Percentiles rank a stretch among this genome's conserved stretches.
These are phyloP conservation scores for Aureobasidium sp. DNA, from an alignment of 2,329 filamentous ascomycete genomes.

Conservation along the genomic window DNA sequence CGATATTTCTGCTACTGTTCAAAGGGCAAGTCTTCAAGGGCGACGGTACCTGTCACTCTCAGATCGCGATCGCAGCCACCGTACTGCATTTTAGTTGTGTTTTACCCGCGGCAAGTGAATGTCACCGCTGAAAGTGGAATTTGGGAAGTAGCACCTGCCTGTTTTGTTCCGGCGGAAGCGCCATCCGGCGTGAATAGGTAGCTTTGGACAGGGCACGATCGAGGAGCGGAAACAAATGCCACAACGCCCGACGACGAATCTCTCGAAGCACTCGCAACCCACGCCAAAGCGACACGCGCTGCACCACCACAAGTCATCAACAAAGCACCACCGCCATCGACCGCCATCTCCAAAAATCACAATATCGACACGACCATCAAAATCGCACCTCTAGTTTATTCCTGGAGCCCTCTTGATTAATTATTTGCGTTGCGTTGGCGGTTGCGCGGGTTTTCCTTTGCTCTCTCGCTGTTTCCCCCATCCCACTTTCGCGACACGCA, in stretches of 20 bases:
- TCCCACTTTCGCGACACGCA: constrained; percentile 6
- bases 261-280: constrained; percentile 3
- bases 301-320: constrained; percentile 10
- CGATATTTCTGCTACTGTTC: not conserved
- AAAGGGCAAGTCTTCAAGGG: not conserved
- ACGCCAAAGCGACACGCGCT: constrained; percentile 8
- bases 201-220: not conserved
- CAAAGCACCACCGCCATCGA: constrained; percentile 3
- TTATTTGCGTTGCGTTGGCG: constrained; percentile 12
- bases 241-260: constrained; percentile 5
- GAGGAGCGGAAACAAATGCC: not conserved
- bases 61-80: constrained; percentile 1
- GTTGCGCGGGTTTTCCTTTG: not conserved
- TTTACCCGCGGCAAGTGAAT: not conserved
- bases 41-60: not conserved
- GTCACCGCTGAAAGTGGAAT: not conserved
- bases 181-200: not conserved
- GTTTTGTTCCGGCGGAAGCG: not conserved
- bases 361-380: constrained; percentile 9
- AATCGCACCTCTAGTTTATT: constrained; percentile 2
- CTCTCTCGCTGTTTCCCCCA: not conserved
- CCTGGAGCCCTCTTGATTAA: not conserved
- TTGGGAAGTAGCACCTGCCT: not conserved
- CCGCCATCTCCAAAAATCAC: constrained; percentile 15
- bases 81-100: not conserved